These are phyloP conservation scores for Pyrus bretschneideri DNA, from an alignment of 306 rosid species.

Conservation along the genomic window DNA sequence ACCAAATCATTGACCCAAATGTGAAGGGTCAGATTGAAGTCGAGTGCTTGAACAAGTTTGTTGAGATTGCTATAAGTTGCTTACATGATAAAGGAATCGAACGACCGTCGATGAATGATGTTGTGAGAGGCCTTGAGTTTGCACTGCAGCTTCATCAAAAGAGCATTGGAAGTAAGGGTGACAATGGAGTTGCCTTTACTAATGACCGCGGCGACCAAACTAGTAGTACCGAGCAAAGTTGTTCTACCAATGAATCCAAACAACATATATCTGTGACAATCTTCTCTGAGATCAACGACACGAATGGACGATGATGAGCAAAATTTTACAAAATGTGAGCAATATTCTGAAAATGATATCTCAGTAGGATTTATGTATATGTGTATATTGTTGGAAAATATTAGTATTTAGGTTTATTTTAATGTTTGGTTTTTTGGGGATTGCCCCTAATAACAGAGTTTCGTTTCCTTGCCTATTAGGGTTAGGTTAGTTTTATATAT, in stretches of 20 bases:
- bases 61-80: constrained; percentile 35
- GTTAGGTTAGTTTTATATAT: too few species aligned
- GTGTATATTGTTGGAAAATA: too few species aligned
- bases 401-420: too few species aligned
- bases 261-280: background rate
- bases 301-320: background rate
- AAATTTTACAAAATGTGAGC: background rate
- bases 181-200: background rate
- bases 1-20: background rate
- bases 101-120: constrained; percentile 45
- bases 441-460: too few species aligned
- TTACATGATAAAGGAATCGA: constrained; percentile 32
- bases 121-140: constrained; percentile 26
- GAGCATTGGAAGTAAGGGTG: background rate
- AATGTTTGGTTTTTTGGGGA: too few species aligned
- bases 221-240: background rate
- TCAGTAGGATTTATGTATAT: too few species aligned
- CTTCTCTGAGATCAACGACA: background rate
- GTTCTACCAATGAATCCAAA: background rate
- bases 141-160: constrained; percentile 30
- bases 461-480: too few species aligned
- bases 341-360: background rate
- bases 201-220: too few species aligned
- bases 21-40: background rate
- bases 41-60: background rate